These are phyloP conservation scores for Vitis labrusca DNA, from an alignment of 164 flowering plant species.

Conservation along the genomic window DNA sequence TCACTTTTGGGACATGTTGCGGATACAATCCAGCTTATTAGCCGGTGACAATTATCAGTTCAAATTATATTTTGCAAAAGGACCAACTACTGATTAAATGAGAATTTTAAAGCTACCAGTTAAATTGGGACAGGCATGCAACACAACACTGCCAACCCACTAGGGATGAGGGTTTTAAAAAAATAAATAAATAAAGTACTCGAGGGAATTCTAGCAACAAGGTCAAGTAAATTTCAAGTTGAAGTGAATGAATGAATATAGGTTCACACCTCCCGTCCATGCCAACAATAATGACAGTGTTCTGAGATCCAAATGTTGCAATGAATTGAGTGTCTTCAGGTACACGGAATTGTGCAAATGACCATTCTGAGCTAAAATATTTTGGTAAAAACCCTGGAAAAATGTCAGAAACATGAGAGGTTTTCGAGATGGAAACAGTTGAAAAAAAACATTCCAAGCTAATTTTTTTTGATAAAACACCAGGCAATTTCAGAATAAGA, in stretches of 20 bases:
- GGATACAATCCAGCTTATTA: too few species aligned
- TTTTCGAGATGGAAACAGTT: neutral
- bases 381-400: slow-evolving; percentile 79
- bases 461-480: neutral
- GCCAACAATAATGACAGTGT: slow-evolving; percentile 69
- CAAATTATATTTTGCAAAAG: too few species aligned
- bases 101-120: too few species aligned
- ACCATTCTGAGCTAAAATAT: slow-evolving; percentile 96
- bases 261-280: slow-evolving; percentile 82
- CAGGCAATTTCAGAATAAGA: neutral
- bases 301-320: slow-evolving; percentile 84
- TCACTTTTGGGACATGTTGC: too few species aligned
- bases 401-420: slow-evolving; percentile 2
- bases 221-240: neutral
- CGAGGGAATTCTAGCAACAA: neutral
- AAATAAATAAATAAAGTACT: too few species aligned
- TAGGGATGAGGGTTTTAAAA: too few species aligned
- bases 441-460: neutral
- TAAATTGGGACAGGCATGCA: too few species aligned
- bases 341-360: slow-evolving; percentile 83
- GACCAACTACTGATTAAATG: too few species aligned
- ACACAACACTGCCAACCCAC: too few species aligned
- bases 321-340: slow-evolving; percentile 58
- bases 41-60: too few species aligned
- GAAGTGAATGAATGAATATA: neutral